Percentiles rank a stretch among this genome's conserved stretches.
Conservation (phyloP, 139 green algal species). For the Chlamydomonas incerta region DNA sequence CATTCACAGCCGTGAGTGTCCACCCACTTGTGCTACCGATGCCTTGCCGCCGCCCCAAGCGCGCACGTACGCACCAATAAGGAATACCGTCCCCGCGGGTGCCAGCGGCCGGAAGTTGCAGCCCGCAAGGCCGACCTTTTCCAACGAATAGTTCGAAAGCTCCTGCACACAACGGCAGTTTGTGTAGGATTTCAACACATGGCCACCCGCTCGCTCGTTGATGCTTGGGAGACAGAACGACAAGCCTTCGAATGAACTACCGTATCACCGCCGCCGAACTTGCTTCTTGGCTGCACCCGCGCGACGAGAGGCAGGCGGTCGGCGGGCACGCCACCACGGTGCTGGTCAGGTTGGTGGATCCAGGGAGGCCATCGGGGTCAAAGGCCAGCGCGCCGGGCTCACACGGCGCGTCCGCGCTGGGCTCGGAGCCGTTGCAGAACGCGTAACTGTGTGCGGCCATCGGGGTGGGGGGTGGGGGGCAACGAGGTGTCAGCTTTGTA, state of each 20-base stretch:
- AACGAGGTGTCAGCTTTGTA: too few species aligned
- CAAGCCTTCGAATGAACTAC: too few species aligned
- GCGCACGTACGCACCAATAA: not conserved
- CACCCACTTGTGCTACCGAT: too few species aligned
- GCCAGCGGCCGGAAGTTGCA: conserved; percentile 34
- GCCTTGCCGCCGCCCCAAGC: too few species aligned
- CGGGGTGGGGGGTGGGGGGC: too few species aligned
- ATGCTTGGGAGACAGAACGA: too few species aligned
- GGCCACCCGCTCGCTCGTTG: too few species aligned
- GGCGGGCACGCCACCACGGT: conserved; percentile 33
- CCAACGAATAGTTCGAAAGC: not conserved
- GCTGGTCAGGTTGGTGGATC: conserved; percentile 5
- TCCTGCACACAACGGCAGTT: too few species aligned
- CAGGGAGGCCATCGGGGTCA: conserved; percentile 14
- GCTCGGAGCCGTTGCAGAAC: conserved; percentile 6
- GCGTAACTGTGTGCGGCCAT: too few species aligned
- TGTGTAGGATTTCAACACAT: too few species aligned
- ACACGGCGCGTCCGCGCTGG: not conserved
- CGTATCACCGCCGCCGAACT: too few species aligned
- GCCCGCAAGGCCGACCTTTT: not conserved
- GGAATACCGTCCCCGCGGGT: conserved; percentile 2
- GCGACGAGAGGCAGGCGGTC: not conserved
- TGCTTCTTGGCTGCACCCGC: not conserved
- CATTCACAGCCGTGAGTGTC: too few species aligned
- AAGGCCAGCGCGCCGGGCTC: conserved; percentile 19